phyloP scores from a whole-genome alignment of 768 basidiomycete genomes.

The Holtermannia corniformis region DNA sequence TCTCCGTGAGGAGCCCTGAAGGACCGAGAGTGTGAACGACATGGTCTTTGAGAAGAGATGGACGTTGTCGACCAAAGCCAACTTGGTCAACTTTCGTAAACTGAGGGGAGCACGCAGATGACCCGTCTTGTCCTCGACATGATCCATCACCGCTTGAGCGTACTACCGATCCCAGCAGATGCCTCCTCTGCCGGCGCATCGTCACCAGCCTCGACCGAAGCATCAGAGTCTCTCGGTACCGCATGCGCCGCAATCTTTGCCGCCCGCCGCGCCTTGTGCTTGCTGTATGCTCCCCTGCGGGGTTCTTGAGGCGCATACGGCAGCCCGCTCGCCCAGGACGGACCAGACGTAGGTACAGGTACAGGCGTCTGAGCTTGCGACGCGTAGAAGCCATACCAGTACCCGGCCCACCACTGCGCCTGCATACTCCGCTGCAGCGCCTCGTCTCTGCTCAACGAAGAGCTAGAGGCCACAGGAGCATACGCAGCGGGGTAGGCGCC shows the following conservation, averaged over 20 bases:
- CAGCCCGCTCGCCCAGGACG: too few relatives aligned
- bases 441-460: background rate
- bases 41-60: too few relatives aligned
- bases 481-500: background rate
- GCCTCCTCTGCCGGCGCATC: background rate
- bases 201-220: background rate
- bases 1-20: background rate
- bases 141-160: background rate
- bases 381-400: background rate
- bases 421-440: background rate
- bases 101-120: background rate
- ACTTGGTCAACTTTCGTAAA: background rate
- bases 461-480: too few relatives aligned
- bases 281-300: background rate
- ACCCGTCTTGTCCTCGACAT: background rate
- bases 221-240: background rate
- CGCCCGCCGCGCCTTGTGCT: background rate
- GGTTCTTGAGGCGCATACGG: too few relatives aligned
- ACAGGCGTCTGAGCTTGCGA: background rate
- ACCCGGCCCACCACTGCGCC: background rate
- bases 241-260: background rate
- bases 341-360: background rate
- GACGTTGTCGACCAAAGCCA: background rate
- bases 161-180: background rate
- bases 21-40: background rate